Evolutionary conservation across 495 filamentous ascomycete genomes (phyloP), one percentile per base, ranked within the genome.

Genomic region (Xylaria venustula): DNA sequence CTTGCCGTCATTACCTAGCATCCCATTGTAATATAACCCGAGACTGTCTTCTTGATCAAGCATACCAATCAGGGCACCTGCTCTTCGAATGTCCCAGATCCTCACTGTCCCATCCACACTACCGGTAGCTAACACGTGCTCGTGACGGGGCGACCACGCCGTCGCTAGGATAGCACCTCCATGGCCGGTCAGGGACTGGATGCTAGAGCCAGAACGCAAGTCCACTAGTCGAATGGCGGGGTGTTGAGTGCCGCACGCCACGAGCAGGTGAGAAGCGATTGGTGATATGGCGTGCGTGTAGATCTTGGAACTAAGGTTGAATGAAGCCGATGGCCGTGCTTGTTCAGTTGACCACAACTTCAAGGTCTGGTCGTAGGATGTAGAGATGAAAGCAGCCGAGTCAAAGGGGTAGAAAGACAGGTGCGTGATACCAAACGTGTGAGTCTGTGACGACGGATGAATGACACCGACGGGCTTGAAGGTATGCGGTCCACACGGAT

Each of bases 341-440:
- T 82, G 78, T 37, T 86, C 81, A 0, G 90, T 85, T 8, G 88
- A 85, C 67, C 88, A 96, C 2, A 93, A 75, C 71, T 93, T 93
- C 32, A 97, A 79, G 3, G 87, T 90, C 59, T 89, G 86, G 70
- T 97, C 93, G 70, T 91, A 91, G 47, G 91, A 91, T 11, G 87
- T 88, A 1, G 90, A 90, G 11, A 96, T 77, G 64, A 98, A 94
- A 32, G 92, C 76, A 63, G 83, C 73, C 60, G 88, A 75, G 76
- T 93, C 93, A 65, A 94, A 94, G 3, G 93, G 91, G 67, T 94
- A 96, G 75, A 95, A 95, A 1, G 83, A 90, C 40, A 96, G 74
- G 36, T 92, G 87, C 1, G 92, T 96, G 53, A 96, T 88, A 51
- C 90, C 88, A 64, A 87, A 90, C 48, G 83, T 89, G 71, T 94